phyloP scores from a whole-genome alignment of 148 eudicot species.

The Tetragonia tetragonoides region DNA sequence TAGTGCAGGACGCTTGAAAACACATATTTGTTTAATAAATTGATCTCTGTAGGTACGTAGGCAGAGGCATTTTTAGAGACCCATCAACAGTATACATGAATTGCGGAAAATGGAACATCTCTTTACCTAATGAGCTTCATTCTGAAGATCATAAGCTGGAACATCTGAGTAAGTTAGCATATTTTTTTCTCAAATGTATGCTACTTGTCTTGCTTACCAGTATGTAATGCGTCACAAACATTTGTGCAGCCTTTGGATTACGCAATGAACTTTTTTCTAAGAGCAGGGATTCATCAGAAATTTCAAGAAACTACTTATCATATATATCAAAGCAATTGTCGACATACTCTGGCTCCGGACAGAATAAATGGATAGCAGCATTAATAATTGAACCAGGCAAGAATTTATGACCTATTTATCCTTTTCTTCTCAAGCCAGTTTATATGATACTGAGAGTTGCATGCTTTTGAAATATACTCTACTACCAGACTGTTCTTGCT shows the following conservation, averaged over 20 bases:
- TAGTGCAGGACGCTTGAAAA: no score
- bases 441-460: not conserved
- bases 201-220: not conserved
- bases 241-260: slow-evolving; percentile 52
- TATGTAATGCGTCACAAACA: slow-evolving; percentile 7
- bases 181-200: not conserved
- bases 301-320: slow-evolving; percentile 48
- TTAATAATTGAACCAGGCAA: slow-evolving; percentile 94
- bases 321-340: slow-evolving; percentile 56
- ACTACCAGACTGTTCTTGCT: not conserved
- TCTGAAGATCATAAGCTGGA: slow-evolving; percentile 31
- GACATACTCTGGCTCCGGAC: slow-evolving; percentile 34
- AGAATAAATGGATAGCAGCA: slow-evolving; percentile 59
- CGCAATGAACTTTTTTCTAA: slow-evolving; percentile 63
- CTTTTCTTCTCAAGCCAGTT: not conserved
- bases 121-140: slow-evolving; percentile 54
- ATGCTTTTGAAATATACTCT: not conserved
- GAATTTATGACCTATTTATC: slow-evolving; percentile 11
- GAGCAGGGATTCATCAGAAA: slow-evolving; percentile 58
- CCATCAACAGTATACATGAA: slow-evolving; percentile 74
- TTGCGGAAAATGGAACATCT: slow-evolving; percentile 62
- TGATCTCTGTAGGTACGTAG: slow-evolving; percentile 66
- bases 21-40: no score
- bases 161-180: slow-evolving; percentile 51
- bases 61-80: slow-evolving; percentile 85